Evolutionary conservation across 2,329 filamentous ascomycete species (phyloP).

Genomic region (Lachnellula hyalina): DNA sequence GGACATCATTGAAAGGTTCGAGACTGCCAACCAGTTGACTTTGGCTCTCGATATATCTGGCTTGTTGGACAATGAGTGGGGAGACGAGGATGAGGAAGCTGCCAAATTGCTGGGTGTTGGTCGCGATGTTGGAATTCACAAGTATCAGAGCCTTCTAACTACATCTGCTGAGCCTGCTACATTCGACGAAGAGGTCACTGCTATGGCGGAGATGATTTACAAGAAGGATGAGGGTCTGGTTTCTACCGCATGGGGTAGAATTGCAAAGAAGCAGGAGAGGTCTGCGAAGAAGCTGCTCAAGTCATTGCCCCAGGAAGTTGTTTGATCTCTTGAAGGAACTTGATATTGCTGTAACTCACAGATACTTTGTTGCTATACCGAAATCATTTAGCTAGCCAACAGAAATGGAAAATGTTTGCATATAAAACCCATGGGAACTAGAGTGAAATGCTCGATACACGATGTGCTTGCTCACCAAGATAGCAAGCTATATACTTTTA

Average conservation of each 20-base stretch:
- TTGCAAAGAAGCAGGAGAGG: slow-evolving; percentile 22
- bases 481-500: too few relatives aligned
- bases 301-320: slow-evolving; percentile 4
- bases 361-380: not conserved
- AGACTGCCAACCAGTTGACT: slow-evolving; percentile 12
- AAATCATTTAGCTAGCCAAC: not conserved
- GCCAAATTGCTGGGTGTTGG: slow-evolving; percentile 16
- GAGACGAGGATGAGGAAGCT: slow-evolving; percentile 7
- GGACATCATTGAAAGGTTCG: slow-evolving; percentile 15
- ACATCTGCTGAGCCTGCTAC: not conserved
- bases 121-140: slow-evolving; percentile 18
- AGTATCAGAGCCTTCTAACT: slow-evolving; percentile 13
- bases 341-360: not conserved
- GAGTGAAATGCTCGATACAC: too few relatives aligned
- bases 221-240: slow-evolving; percentile 1
- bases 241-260: slow-evolving; percentile 16
- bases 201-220: slow-evolving; percentile 4
- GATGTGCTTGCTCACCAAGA: too few relatives aligned
- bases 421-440: too few relatives aligned
- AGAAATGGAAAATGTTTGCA: not conserved
- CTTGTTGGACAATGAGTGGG: slow-evolving; percentile 18
- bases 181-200: slow-evolving; percentile 6
- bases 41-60: not conserved
- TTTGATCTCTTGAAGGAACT: not conserved
- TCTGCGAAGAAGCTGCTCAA: slow-evolving; percentile 17